Base-by-base conservation (phyloP, 1,284 basidiomycete species). In the Pulveroboletus sp. region DNA sequence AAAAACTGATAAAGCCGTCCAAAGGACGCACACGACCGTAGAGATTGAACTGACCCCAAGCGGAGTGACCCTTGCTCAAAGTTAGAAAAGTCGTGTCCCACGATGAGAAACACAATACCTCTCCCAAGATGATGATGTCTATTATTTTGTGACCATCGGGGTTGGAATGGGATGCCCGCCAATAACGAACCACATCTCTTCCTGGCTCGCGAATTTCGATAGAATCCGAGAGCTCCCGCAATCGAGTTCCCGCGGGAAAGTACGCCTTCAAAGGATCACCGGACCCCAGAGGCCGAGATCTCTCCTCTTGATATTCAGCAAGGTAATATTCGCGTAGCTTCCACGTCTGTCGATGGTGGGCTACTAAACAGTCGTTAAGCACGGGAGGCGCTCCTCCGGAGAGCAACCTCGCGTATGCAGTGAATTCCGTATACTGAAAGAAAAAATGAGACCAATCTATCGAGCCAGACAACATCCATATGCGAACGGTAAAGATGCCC, bases 41-140 rank as follows among this genome's bases (percentile, higher is more conserved):
- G 20, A 91, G 71, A 54, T 78, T 85, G 70, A 91, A 91, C 63
- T 89, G 84, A 22, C 89, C 89, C 89, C 89, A 91, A 26, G 87
- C 82, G 5, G 89, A 91, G 69, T 91, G 89, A 12, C 89, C 89
- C 86, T 90, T 59, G 25, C 5, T 29, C 47, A 42, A 18, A 8
- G 39, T 66, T n/a, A 58, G 50, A 36, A 44, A 57, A 54, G 4
- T 15, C 10, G 29, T 28, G 12, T 18, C n/a, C 40, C n/a, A 31
- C 33, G 49, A 49, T 55, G 29, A 36, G 36, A 38, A 22, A 44
- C 31, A 49, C 28, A 22, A 12, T 59, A 89, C 89, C 78, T 91
- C 87, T 62, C 89, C 89, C 18, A 81, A 78, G 29, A 91, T 72
- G 50, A 91, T 79, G 38, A 91, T 76, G 66, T 91, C 89, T 10